Evolutionary conservation across 1,284 basidiomycete genomes (phyloP).

Genomic region (Pyrrhoderma lamaoense): DNA sequence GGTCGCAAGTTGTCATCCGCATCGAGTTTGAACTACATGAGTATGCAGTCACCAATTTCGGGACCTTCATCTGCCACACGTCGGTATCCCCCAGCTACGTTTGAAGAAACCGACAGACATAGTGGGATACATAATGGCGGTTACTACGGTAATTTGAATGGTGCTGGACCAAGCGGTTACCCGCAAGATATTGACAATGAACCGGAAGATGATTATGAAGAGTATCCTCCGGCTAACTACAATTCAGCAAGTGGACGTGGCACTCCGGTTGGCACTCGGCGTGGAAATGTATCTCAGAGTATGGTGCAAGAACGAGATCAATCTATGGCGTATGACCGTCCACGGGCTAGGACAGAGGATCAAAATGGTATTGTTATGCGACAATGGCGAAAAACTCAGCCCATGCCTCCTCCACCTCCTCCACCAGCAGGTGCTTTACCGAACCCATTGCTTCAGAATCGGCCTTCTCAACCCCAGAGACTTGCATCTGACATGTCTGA

Average conservation of each 20-base stretch:
- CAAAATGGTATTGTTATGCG: constrained; percentile 55
- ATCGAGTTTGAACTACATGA: constrained; percentile 9
- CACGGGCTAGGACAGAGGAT: constrained; percentile 71
- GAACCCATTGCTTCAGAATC: constrained; percentile 20
- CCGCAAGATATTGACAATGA: constrained; percentile 62
- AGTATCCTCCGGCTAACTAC: constrained; percentile 47
- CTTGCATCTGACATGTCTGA: constrained; percentile 47
- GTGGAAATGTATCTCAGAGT: constrained; percentile 49
- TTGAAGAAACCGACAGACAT: constrained; percentile 34
- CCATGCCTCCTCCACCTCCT: constrained; percentile 20
- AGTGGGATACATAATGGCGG: constrained; percentile 24
- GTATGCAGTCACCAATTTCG: constrained; percentile 22
- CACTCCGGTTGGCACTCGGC: constrained; percentile 53
- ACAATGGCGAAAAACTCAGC: constrained; percentile 47
- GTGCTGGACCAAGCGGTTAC: constrained; percentile 47
- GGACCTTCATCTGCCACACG: constrained; percentile 33
- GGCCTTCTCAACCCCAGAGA: constrained; percentile 42
- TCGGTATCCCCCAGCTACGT: constrained; percentile 31
- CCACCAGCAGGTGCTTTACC: constrained; percentile 20
- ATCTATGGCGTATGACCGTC: constrained; percentile 40
- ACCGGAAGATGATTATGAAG: constrained; percentile 65
- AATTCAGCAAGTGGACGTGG: constrained; percentile 52
- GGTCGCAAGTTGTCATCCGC: constrained; percentile 14
- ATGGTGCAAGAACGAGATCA: constrained; percentile 49
- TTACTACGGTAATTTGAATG: constrained; percentile 24